Conservation (phyloP, 495 filamentous ascomycete species). For the Darksidea phi region DNA sequence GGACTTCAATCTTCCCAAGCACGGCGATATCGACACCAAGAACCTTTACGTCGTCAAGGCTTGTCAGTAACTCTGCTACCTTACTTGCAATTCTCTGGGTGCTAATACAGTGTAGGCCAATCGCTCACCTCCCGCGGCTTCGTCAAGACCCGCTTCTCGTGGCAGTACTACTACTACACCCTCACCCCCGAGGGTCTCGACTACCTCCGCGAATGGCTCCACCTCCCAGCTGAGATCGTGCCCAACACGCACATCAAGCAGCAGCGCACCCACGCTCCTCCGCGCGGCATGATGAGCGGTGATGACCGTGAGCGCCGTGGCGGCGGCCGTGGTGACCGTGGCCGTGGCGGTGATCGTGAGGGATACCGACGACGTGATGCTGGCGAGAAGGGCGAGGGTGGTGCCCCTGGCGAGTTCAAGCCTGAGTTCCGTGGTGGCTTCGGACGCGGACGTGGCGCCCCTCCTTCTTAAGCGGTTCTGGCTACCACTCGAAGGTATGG, state of each 20-base stretch:
- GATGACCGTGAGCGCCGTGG: constrained; percentile 79
- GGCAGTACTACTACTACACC: constrained; percentile 99
- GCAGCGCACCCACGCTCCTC: constrained; percentile 96
- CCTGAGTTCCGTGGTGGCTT: constrained; percentile 67
- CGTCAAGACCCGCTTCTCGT: constrained; percentile 99
- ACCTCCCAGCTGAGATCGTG: constrained; percentile 98
- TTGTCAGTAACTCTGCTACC: constrained; percentile 39
- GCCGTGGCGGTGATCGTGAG: constrained; percentile 72
- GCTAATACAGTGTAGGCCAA: constrained; percentile 51
- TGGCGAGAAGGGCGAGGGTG: constrained; percentile 91
- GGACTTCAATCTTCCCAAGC: constrained; percentile 92
- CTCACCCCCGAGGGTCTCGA: constrained; percentile 98
- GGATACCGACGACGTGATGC: constrained; percentile 80
- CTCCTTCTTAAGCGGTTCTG: constrained; percentile 56
- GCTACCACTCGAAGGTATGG: neutral
- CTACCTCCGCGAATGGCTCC: constrained; percentile 99
- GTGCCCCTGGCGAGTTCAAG: constrained; percentile 90
- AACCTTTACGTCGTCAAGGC: constrained; percentile 99
- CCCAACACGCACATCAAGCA: constrained; percentile 99
- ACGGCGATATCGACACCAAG: constrained; percentile 94
- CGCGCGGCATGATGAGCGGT: constrained; percentile 96
- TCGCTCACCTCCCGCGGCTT: constrained; percentile 95
- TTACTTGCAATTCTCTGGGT: neutral
- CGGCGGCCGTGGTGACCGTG: constrained; percentile 62
- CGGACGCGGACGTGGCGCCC: constrained; percentile 53